A percentile compares a stretch with the other conserved stretches of the same genome.
Evolutionary conservation across 2,329 filamentous ascomycete genomes (phyloP).

Genomic region (Triangularia setosa): DNA sequence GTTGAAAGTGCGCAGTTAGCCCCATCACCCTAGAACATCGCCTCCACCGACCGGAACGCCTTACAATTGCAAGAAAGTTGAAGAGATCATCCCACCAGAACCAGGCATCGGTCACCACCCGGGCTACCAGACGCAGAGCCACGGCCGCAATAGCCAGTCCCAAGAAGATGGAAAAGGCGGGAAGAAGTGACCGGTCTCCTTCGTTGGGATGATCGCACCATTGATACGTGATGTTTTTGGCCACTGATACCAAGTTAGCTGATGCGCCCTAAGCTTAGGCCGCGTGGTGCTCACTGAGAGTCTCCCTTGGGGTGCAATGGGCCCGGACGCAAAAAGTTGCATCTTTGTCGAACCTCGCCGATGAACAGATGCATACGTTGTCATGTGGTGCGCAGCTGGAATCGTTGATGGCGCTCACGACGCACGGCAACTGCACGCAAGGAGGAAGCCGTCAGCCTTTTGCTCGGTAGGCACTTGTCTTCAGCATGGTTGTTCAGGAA

Average conservation of each 20-base stretch:
- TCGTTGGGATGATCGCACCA: conserved; percentile 12
- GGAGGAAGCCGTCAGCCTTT: neutral
- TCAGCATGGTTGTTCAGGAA: neutral
- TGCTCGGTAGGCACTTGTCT: neutral
- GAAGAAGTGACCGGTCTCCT: conserved; percentile 13
- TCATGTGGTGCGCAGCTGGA: conserved; percentile 2
- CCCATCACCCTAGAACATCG: neutral
- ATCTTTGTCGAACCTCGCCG: conserved; percentile 30
- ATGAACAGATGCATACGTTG: conserved; percentile 32
- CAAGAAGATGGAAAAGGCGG: conserved; percentile 20
- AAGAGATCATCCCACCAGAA: conserved; percentile 27
- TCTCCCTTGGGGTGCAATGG: neutral
- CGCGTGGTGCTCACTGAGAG: neutral
- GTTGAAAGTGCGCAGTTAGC: conserved; percentile 1
- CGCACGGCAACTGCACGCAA: neutral
- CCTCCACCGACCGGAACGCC: neutral
- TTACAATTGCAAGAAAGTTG: conserved; percentile 23
- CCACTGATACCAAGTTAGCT: neutral
- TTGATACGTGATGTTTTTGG: neutral
- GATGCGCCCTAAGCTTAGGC: neutral
- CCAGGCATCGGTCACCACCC: conserved; percentile 24
- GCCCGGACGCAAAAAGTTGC: conserved; percentile 12
- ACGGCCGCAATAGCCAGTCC: conserved; percentile 21
- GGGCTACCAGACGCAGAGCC: conserved; percentile 19
- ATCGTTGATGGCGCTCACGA: neutral